A percentile compares a stretch with the other conserved stretches of the same genome.
These are phyloP conservation scores for Cercospora zeina DNA, from an alignment of 2,329 filamentous ascomycete species.

Conservation along the genomic window DNA sequence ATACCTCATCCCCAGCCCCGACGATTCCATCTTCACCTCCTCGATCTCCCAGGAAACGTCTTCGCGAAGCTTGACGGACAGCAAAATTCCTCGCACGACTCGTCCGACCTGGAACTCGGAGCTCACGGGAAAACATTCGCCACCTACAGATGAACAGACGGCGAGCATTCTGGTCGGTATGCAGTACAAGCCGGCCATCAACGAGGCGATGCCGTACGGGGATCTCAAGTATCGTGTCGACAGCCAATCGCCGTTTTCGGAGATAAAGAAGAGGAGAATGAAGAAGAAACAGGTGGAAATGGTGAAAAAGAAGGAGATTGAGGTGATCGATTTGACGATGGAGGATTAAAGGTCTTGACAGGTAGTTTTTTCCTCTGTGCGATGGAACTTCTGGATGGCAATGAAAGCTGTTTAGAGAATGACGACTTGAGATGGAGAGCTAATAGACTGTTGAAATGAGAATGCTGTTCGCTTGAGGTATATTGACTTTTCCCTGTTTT, in stretches of 20 bases:
- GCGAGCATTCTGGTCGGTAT: neutral
- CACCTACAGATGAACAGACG: neutral
- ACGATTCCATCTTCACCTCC: neutral
- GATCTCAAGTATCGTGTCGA: neutral
- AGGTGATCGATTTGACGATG: constrained; percentile 5
- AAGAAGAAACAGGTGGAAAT: neutral
- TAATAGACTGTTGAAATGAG: neutral
- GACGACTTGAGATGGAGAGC: neutral
- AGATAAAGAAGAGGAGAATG: neutral
- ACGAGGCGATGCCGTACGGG: neutral
- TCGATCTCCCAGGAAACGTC: neutral
- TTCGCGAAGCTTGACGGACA: neutral
- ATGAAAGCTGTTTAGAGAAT: neutral
- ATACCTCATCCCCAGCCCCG: neutral
- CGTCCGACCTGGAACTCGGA: neutral
- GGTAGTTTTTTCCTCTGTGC: neutral
- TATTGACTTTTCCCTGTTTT: neutral
- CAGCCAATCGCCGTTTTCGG: neutral
- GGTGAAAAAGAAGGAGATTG: neutral
- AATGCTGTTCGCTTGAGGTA: neutral
- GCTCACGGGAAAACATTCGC: neutral
- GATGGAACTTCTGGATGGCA: neutral
- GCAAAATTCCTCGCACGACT: neutral
- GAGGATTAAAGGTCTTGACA: neutral
- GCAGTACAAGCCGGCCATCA: neutral